A percentile compares a stretch with the other conserved stretches of the same genome.
Conservation (phyloP, 495 filamentous ascomycete genomes). For the Jackrogersella minutella region DNA sequence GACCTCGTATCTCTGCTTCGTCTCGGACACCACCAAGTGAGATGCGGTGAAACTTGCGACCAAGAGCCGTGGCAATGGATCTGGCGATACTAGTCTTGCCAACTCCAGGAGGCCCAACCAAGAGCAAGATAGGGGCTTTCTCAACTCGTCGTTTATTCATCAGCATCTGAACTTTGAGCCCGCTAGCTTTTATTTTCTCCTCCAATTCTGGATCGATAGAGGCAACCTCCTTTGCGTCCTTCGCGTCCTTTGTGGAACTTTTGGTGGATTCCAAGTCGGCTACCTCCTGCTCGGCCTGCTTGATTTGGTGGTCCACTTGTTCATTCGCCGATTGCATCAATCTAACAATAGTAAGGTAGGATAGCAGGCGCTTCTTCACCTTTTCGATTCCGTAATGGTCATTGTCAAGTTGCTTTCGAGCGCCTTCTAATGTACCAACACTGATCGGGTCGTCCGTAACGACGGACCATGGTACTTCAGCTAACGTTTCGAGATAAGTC, state of each 20-base stretch:
- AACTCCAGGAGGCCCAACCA: constrained; percentile 93
- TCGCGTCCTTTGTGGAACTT: no score
- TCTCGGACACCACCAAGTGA: constrained; percentile 95
- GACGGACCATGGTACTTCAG: constrained; percentile 93
- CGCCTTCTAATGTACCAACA: constrained; percentile 76
- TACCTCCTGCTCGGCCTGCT: constrained; percentile 67
- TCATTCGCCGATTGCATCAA: constrained; percentile 90
- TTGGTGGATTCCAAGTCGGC: constrained; percentile 55
- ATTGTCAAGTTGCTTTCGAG: constrained; percentile 89
- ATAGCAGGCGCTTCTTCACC: constrained; percentile 94
- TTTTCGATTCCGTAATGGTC: constrained; percentile 98
- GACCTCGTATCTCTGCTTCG: constrained; percentile 96
- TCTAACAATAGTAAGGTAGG: constrained; percentile 94
- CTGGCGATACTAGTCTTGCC: constrained; percentile 97
- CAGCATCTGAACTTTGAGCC: constrained; percentile 71
- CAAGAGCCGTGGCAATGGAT: constrained; percentile 88
- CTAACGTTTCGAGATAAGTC: constrained; percentile 93
- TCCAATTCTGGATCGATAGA: constrained; percentile 46
- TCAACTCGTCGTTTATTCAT: constrained; percentile 82
- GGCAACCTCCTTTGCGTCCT: constrained; percentile 35
- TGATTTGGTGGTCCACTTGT: constrained; percentile 79
- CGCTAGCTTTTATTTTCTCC: constrained; percentile 56
- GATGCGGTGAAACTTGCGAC: constrained; percentile 96
- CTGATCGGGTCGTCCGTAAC: constrained; percentile 88
- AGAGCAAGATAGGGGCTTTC: constrained; percentile 93